These are phyloP conservation scores for Tagetes patula DNA, from an alignment of 129 eudicot species.

Conservation along the genomic window DNA sequence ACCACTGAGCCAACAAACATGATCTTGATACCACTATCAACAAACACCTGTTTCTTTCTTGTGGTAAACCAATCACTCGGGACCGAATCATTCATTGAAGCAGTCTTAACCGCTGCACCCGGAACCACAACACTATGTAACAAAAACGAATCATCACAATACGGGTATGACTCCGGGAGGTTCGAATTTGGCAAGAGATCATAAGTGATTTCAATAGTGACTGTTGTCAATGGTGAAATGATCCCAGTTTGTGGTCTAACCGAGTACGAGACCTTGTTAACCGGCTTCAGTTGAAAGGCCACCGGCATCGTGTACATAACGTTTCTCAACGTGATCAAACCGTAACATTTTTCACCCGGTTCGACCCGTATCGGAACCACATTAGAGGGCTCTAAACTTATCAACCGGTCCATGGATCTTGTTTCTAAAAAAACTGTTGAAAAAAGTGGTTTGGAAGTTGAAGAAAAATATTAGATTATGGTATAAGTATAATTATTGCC, in stretches of 20 bases:
- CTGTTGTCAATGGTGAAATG: conserved; percentile 52
- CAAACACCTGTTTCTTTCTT: conserved; percentile 66
- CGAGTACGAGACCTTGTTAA: conserved; percentile 45
- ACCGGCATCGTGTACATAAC: conserved; percentile 92
- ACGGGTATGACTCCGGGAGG: conserved; percentile 58
- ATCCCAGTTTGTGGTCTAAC: conserved; percentile 65
- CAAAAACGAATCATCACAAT: conserved; percentile 54
- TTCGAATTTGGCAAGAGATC: conserved; percentile 34
- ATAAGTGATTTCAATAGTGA: conserved; percentile 50
- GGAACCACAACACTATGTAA: conserved; percentile 81
- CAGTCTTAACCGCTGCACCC: conserved; percentile 56
- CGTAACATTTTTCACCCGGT: conserved; percentile 53
- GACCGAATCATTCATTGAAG: conserved; percentile 41
- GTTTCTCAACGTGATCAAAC: conserved; percentile 55
- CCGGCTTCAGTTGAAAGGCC: conserved; percentile 62
- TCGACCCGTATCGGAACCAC: conserved; percentile 57
- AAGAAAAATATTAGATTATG: conserved; percentile 15
- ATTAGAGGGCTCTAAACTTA: conserved; percentile 71
- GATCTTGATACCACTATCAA: conserved; percentile 62
- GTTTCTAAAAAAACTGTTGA: conserved; percentile 10
- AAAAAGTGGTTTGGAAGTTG: conserved; percentile 26
- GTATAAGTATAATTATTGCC: conserved; percentile 32
- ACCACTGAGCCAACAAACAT: conserved; percentile 67
- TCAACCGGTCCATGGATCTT: conserved; percentile 55
- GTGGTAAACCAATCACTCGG: conserved; percentile 81